Evolutionary conservation across 345 rosid species (phyloP), one percentile per base, ranked within the genome.

Genomic region (Bruguiera parviflora): DNA sequence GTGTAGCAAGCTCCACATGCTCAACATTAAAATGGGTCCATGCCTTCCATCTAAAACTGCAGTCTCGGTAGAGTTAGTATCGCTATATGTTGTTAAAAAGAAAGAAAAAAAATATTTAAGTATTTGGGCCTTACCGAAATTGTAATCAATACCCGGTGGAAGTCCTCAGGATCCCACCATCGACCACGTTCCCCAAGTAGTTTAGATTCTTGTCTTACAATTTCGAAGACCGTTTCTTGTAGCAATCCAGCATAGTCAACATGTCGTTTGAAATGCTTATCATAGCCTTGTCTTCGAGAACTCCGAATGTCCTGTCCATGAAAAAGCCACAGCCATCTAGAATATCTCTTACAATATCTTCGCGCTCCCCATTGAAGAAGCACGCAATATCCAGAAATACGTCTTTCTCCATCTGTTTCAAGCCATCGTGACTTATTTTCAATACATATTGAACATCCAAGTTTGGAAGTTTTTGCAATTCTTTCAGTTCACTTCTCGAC

Each of bases 341-440:
- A 5, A 53, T 53, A 20, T 53, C 1, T n/a, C 57, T 20, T 20
- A 53, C 57, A 53, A 53, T 10, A 53, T 20, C 57, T 53, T n/a
- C n/a, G 28, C 49, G 56, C 20, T 47, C 58, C 58, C 57, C 68
- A 11, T 8, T 47, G 57, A 65, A 65, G 68, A 65, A 65, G 68
- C 58, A 65, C 6, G 68, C 68, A 13, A 65, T 73, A 55, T 73
- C 77, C 1, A 73, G 56, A 65, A 73, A 73, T 27, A 73, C 63
- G 8, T 64, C 46, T 58, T 68, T 63, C 47, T 68, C 78, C 13
- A 43, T 24, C 2, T 57, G 47, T 43, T 63, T 59, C 22, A 74
- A 29, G 7, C 64, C 68, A 55, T 74, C 73, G 51, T 29, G 69
- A 32, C 73, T 69, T 43, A 58, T 49, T 24, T 39, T 31, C 51